phyloP scores from a whole-genome alignment of 2,329 filamentous ascomycete genomes.

The Chalaropsis ovoidea region DNA sequence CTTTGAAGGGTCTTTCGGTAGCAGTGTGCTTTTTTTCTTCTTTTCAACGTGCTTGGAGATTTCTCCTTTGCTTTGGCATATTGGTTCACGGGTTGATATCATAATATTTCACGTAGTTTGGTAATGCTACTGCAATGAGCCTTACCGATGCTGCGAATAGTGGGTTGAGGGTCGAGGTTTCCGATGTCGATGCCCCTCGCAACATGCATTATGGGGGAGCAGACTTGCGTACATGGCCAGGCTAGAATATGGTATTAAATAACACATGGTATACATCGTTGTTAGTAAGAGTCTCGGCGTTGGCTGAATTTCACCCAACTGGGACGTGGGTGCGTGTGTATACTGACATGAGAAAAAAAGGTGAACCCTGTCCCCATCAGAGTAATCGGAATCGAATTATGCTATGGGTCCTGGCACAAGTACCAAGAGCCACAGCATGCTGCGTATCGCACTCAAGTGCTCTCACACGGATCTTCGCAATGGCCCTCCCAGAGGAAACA shows the following conservation, averaged over 20 bases:
- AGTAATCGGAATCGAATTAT: constrained; percentile 91
- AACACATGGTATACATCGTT: neutral
- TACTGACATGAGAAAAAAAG: constrained; percentile 28
- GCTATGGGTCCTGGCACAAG: constrained; percentile 33
- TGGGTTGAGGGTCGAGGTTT: no score
- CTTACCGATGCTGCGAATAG: no score
- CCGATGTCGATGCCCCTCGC: no score
- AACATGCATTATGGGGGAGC: no score
- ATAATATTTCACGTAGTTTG: no score
- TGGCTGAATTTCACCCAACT: neutral
- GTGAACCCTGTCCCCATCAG: constrained; percentile 63
- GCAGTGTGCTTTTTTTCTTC: no score
- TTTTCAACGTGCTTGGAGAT: no score
- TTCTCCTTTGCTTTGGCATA: neutral
- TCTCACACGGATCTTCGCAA: constrained; percentile 74
- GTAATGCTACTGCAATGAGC: no score
- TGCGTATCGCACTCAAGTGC: constrained; percentile 96
- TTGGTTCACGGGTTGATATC: neutral
- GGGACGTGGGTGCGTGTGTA: neutral
- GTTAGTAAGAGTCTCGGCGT: neutral
- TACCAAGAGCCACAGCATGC: constrained; percentile 42
- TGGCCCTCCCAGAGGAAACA: constrained; percentile 72
- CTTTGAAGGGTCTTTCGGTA: no score
- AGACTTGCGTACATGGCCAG: neutral
- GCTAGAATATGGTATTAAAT: neutral